Evolutionary conservation across 2,329 filamentous ascomycete genomes (phyloP), one percentile per base, ranked within the genome.

Genomic region (Cyclaneusma minus): DNA sequence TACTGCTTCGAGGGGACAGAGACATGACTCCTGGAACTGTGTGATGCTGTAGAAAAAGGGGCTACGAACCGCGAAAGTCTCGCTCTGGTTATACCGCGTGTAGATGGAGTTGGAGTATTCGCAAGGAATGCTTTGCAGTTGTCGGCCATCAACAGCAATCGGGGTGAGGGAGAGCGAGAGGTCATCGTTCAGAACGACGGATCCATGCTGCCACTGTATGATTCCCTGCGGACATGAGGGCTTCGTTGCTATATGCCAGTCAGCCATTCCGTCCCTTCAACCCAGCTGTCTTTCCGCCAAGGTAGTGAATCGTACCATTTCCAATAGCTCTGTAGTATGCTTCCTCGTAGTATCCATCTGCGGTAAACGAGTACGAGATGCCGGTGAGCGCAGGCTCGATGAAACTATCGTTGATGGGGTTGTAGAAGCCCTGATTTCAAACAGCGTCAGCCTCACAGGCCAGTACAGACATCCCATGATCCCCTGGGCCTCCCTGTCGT

Each of bases 171-270:
- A 48, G 13, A 82, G 49, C 4, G 64, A 69, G 21, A 70, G 68
- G 40, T 77, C 64, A 12, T 52, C 39, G 22, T 59, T 53, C 36
- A 69, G 53, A 4, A 54, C 52, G 44, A 68, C 78, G 29, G 49
- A 67, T 21, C 76, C 76, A 44, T 82, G 76, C 44, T 82, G 76
- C 61, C 68, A 82, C 51, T 80, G 73, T 56, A 81, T 68, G 24
- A 80, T 62, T 6, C 64, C 70, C 28, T 60, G 57, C 2, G 72
- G 66, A 40, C 75, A 81, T 32, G 55, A 49, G 15, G 75, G 75
- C 9, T 60, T 53, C 24, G 52, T 49, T 22, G 72, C 71, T 74
- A 39, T 34, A 28, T 16, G 22, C 35, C 41, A 35, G 32, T 35
- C 27, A 21, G 21, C 22, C 3, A 13, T 25, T 20, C 16, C 9